Evolutionary conservation across 2,329 filamentous ascomycete genomes (phyloP), one percentile per base, ranked within the genome.

Genomic region (Paracorniculantispora psalliotae): DNA sequence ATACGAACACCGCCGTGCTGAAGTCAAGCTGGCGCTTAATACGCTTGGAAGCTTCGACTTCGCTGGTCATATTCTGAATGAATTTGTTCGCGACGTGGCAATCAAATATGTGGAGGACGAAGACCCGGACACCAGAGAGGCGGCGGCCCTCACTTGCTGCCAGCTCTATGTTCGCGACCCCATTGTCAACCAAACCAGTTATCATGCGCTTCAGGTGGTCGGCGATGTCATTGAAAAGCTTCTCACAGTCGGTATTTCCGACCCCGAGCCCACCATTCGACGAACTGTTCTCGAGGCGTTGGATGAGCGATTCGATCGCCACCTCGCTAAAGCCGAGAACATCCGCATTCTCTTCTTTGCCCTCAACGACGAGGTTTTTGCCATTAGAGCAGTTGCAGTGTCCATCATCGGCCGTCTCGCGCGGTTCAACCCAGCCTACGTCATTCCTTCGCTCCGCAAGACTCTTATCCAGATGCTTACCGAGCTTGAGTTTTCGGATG

Each of bases 21-120:
- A 99, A 71, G 90, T 99, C 62, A 96, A 96, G 63, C 80, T 99
- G 55, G 94, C 94, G 4, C 81, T 99, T 17, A 92, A 96, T 67
- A 99, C 96, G 0, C 80, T 99, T 0, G 96, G 94, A n/a, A 97
- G 92, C 70, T 99, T 99, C 68, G 94, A 99, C 72, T 99, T 99
- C 69, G 88, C 82, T 62, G 88, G 91, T 2, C 92, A 97, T 68
- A 89, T 97, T 17, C 78, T 99, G 17, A 99, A 99, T 67, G 96
- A 99, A 71, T 99, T 99, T 66, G 94, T 99, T 28, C 90, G 94
- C 25, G 94, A 99, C 70, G 94, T 99, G 52, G 94, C 96, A 4
- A 96, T 99, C 69, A 94, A 93, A 71, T 99, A 97, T 67, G 93
- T 99, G 44, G 93, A 99, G 66, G 94, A 96, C 63, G 93, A 97